phyloP scores from a whole-genome alignment of 2,329 filamentous ascomycete genomes.

The Aspergillus neotritici region DNA sequence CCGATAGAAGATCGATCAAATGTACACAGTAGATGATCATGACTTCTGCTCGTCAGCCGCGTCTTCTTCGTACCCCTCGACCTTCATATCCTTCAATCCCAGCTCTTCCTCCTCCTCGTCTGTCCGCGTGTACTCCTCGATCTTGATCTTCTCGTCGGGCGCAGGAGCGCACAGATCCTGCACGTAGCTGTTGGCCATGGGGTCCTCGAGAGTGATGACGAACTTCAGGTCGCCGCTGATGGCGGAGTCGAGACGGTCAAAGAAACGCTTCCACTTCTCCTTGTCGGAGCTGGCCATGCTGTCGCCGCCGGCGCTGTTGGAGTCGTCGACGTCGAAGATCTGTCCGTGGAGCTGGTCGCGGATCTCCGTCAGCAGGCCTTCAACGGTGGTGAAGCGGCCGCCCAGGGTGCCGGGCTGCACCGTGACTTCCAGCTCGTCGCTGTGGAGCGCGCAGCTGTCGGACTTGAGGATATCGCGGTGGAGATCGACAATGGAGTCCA shows the following conservation, averaged over 20 bases:
- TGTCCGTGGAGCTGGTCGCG: slow-evolving; percentile 81
- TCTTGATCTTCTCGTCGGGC: slow-evolving; percentile 75
- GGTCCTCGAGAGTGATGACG: slow-evolving; percentile 77
- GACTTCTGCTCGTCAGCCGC: slow-evolving; percentile 22
- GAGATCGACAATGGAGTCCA: slow-evolving; percentile 66
- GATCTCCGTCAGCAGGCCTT: slow-evolving; percentile 87
- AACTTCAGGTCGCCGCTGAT: slow-evolving; percentile 77
- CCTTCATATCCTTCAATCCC: slow-evolving; percentile 87
- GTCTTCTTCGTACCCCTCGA: slow-evolving; percentile 72
- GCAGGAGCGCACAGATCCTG: slow-evolving; percentile 77
- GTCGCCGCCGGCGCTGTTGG: slow-evolving; percentile 61
- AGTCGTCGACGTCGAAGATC: slow-evolving; percentile 71
- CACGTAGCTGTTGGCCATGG: slow-evolving; percentile 86
- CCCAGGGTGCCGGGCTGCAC: slow-evolving; percentile 93
- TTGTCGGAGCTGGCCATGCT: slow-evolving; percentile 64
- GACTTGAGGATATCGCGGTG: slow-evolving; percentile 92
- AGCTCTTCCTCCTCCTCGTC: slow-evolving; percentile 91
- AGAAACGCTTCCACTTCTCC: slow-evolving; percentile 74
- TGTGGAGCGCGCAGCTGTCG: slow-evolving; percentile 81
- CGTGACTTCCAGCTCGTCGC: slow-evolving; percentile 77
- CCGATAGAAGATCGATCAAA: slow-evolving; percentile 5
- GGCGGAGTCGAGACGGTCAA: slow-evolving; percentile 66
- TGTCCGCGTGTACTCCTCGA: slow-evolving; percentile 79
- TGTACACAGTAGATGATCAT: slow-evolving; percentile 17
- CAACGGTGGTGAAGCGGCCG: slow-evolving; percentile 93